Evolutionary conservation across 2,329 filamentous ascomycete genomes (phyloP).

Genomic region (Stagonosporopsis tanaceti): DNA sequence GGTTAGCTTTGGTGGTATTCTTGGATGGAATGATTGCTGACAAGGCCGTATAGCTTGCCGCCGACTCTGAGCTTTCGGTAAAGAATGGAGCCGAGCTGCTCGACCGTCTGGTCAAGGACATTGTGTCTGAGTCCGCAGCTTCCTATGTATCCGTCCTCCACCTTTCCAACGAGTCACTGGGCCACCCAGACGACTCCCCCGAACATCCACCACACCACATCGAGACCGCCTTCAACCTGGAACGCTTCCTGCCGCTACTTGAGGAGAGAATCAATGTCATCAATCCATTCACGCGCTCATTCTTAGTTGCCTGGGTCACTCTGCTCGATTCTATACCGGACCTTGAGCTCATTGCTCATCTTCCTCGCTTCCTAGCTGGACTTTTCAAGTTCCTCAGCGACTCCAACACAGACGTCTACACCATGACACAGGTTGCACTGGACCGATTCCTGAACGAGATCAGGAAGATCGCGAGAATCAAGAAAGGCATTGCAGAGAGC

Average conservation of each 20-base stretch:
- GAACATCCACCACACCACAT: constrained; percentile 50
- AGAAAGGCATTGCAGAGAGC: constrained; percentile 90
- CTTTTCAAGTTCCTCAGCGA: constrained; percentile 92
- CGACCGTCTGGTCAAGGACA: constrained; percentile 94
- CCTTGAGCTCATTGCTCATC: constrained; percentile 88
- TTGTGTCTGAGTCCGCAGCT: constrained; percentile 92
- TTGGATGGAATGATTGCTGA: constrained; percentile 26
- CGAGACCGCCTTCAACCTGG: constrained; percentile 90
- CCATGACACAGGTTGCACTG: constrained; percentile 85
- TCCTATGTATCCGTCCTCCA: constrained; percentile 93
- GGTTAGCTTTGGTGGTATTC: constrained; percentile 58
- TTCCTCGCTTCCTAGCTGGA: constrained; percentile 90
- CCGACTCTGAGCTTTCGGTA: constrained; percentile 94
- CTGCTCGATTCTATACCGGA: constrained; percentile 96
- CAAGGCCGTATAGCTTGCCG: constrained; percentile 72
- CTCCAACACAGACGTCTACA: constrained; percentile 91
- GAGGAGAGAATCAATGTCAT: constrained; percentile 94
- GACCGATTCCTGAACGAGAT: constrained; percentile 94
- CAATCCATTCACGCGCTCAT: constrained; percentile 93
- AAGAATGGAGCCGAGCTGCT: constrained; percentile 97
- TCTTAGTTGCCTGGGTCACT: constrained; percentile 95
- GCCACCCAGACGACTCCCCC: constrained; percentile 46
- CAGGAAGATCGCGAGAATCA: constrained; percentile 89
- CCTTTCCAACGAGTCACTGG: constrained; percentile 60
- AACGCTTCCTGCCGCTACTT: constrained; percentile 88